Percentiles rank a stretch among this genome's conserved stretches.
Evolutionary conservation across 345 rosid species (phyloP).

Genomic region (Lumnitzera racemosa): DNA sequence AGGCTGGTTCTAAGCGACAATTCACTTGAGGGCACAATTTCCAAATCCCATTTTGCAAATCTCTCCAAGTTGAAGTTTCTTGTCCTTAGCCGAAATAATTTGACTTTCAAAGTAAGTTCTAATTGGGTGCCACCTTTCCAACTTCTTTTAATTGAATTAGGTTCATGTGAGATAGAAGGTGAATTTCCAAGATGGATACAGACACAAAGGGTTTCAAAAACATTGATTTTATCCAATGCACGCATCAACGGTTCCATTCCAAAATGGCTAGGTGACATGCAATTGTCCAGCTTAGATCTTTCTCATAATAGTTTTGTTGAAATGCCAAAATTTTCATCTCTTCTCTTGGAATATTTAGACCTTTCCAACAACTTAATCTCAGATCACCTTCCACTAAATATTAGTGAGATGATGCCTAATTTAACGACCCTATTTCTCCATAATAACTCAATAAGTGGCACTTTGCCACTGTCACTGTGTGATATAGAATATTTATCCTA

Average conservation of each 20-base stretch:
- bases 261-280: background rate
- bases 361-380: background rate
- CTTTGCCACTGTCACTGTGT: background rate
- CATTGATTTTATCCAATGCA: fast-evolving
- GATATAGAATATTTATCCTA: background rate
- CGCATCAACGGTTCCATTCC: background rate
- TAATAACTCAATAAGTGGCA: background rate
- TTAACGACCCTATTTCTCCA: too few relatives aligned
- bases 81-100: background rate
- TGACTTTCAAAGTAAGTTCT: background rate
- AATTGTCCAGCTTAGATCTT: fast-evolving
- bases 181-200: background rate
- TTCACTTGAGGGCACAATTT: constrained; percentile 3
- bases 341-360: background rate
- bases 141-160: fast-evolving
- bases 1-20: background rate
- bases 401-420: background rate
- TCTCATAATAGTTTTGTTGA: background rate
- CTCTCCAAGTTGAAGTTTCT: background rate
- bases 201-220: fast-evolving
- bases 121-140: constrained; percentile 1
- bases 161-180: fast-evolving
- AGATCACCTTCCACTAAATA: too few relatives aligned
- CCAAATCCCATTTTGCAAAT: background rate
- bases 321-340: background rate